Conservation (phyloP, 805 yeast genomes). For the Metschnikowia amazonensis region DNA sequence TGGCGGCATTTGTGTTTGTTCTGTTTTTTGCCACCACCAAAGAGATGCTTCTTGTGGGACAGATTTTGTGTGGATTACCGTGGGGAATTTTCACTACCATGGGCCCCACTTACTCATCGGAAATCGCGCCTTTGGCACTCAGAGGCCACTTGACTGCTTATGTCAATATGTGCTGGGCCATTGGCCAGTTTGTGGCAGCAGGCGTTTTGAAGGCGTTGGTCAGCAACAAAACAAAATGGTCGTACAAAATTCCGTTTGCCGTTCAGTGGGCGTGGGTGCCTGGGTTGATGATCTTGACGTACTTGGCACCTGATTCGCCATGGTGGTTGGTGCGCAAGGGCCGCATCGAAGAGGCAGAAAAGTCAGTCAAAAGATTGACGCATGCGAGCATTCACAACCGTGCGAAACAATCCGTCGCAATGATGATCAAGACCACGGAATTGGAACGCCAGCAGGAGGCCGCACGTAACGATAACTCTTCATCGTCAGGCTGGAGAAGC, state of each 20-base stretch:
- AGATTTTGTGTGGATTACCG: conserved; percentile 42
- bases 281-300: conserved; percentile 41
- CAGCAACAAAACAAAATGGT: conserved; percentile 21
- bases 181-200: conserved; percentile 54
- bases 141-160: conserved; percentile 49
- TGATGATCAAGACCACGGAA: conserved; percentile 30
- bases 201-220: conserved; percentile 46
- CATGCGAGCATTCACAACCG: conserved; percentile 17
- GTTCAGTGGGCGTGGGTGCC: conserved; percentile 60
- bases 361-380: conserved; percentile 6
- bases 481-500: conserved; percentile 21
- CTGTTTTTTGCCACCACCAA: conserved; percentile 43
- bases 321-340: conserved; percentile 50
- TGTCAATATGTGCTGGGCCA: conserved; percentile 50
- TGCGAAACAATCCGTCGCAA: conserved; percentile 18
- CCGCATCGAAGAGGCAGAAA: conserved; percentile 39
- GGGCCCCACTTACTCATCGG: conserved; percentile 54
- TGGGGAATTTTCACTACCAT: conserved; percentile 56
- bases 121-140: conserved; percentile 50
- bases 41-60: conserved; percentile 39
- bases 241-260: conserved; percentile 54
- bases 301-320: conserved; percentile 55
- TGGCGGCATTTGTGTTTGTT: conserved; percentile 41
- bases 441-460: conserved; percentile 26
- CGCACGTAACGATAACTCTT: conserved; percentile 23